A percentile compares a stretch with the other conserved stretches of the same genome.
Evolutionary conservation across 169 alveolate genomes (phyloP).

Genomic region (Plasmodium malariae): DNA sequence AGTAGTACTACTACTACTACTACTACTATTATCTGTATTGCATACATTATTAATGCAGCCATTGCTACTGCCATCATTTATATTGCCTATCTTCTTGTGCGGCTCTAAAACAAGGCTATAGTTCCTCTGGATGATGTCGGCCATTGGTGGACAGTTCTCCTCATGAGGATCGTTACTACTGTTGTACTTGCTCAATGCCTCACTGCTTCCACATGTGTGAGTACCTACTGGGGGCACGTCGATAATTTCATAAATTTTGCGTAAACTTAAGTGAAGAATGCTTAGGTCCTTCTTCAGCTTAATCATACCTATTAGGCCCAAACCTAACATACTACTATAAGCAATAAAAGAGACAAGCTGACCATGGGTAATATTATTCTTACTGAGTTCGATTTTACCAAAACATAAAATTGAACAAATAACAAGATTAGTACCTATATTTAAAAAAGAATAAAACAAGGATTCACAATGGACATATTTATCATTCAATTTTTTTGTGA

Average conservation of each 20-base stretch:
- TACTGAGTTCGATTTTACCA: constrained; percentile 48
- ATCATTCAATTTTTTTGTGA: constrained; percentile 1
- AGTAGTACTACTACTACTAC: not conserved
- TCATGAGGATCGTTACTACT: too few species aligned
- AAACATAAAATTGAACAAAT: constrained; percentile 49
- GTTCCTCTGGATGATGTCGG: too few species aligned
- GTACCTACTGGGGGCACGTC: not conserved
- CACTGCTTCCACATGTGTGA: not conserved
- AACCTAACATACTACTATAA: constrained; percentile 52
- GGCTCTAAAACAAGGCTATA: too few species aligned
- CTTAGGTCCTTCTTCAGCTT: constrained; percentile 52
- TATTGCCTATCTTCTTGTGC: too few species aligned
- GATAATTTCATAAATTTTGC: constrained; percentile 55
- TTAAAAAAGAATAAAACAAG: constrained; percentile 53
- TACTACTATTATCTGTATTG: not conserved
- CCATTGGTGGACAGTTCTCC: too few species aligned
- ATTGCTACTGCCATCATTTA: not conserved
- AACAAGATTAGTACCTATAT: constrained; percentile 61
- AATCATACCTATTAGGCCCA: constrained; percentile 50
- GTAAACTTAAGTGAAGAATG: constrained; percentile 26
- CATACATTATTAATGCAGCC: not conserved
- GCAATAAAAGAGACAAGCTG: constrained; percentile 60
- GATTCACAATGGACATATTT: constrained; percentile 52
- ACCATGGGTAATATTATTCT: constrained; percentile 50
- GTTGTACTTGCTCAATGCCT: too few species aligned